Conservation (phyloP, 2,329 filamentous ascomycete genomes). For the Claviceps humidiphila region DNA sequence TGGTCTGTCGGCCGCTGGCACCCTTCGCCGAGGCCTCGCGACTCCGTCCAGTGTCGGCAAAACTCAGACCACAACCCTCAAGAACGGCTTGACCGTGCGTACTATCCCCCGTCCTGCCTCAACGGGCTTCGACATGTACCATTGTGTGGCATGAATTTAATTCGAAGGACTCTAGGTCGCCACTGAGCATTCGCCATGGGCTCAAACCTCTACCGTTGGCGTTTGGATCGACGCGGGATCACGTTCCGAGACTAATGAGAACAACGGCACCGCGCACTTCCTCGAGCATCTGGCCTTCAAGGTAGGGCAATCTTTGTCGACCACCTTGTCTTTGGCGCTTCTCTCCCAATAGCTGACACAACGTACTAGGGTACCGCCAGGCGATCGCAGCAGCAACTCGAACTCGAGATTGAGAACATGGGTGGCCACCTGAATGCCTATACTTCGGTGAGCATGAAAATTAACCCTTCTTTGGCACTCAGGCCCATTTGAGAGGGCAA, state of each 20-base stretch:
- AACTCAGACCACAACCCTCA: constrained; percentile 91
- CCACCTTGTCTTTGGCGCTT: neutral
- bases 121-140: constrained; percentile 23
- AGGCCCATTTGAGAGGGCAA: constrained; percentile 8
- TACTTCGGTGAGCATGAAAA: constrained; percentile 67
- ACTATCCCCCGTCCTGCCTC: constrained; percentile 14
- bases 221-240: constrained; percentile 99
- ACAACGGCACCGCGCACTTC: constrained; percentile 98
- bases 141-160: constrained; percentile 15
- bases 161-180: constrained; percentile 54
- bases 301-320: constrained; percentile 39
- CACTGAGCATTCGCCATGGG: constrained; percentile 94
- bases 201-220: constrained; percentile 94
- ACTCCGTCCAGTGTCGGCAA: constrained; percentile 70
- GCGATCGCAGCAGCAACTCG: constrained; percentile 91
- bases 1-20: constrained; percentile 64
- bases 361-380: constrained; percentile 66
- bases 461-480: constrained; percentile 7
- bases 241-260: constrained; percentile 94
- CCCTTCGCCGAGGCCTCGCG: constrained; percentile 77
- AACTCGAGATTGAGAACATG: constrained; percentile 99
- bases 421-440: constrained; percentile 98
- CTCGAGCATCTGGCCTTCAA: constrained; percentile 99
- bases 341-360: neutral
- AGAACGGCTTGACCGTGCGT: constrained; percentile 89